A percentile compares a stretch with the other conserved stretches of the same genome.
Evolutionary conservation across 345 rosid genomes (phyloP).

Genomic region (Melaleuca alternifolia): DNA sequence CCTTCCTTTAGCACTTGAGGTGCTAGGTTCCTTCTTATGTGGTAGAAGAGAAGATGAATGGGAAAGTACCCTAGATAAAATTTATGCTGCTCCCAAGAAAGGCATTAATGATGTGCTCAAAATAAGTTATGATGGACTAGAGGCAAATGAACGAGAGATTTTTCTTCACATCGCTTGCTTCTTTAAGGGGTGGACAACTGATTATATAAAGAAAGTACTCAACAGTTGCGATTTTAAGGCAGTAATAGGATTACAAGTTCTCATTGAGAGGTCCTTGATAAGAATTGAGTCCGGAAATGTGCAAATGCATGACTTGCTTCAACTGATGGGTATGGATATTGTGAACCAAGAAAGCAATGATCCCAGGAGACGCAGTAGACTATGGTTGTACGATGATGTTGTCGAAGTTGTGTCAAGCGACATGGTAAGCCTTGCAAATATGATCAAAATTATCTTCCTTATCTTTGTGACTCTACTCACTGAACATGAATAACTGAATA

Average conservation of each 20-base stretch:
- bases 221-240: accelerated
- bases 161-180: not conserved
- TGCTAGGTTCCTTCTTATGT: not conserved
- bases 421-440: not conserved
- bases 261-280: not conserved
- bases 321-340: not conserved
- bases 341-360: not conserved
- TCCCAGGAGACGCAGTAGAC: not conserved
- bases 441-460: accelerated
- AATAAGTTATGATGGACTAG: not conserved
- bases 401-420: accelerated
- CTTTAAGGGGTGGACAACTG: accelerated
- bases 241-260: not conserved
- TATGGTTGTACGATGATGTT: accelerated
- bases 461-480: accelerated
- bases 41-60: not conserved
- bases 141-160: not conserved
- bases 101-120: not conserved
- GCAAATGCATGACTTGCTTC: not conserved
- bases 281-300: accelerated
- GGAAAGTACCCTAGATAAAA: not conserved
- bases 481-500: accelerated
- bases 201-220: not conserved
- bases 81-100: accelerated
- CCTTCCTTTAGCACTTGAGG: not conserved